Conservation (phyloP, 2,329 filamentous ascomycete genomes). For the Amphichorda felina region DNA sequence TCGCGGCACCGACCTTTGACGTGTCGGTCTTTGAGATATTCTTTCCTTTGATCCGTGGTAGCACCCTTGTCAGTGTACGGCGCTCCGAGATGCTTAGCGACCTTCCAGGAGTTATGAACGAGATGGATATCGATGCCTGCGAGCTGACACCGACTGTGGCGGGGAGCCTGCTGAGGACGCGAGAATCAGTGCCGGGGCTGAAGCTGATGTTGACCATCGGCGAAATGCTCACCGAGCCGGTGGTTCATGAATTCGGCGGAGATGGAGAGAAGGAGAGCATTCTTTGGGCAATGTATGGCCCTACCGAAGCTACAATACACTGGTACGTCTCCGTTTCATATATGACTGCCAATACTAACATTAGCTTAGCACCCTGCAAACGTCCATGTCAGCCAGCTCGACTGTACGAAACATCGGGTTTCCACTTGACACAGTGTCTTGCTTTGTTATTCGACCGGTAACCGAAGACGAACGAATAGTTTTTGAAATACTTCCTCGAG, state of each 20-base stretch:
- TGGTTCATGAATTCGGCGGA: conserved; percentile 71
- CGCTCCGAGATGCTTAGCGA: conserved; percentile 63
- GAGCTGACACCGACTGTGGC: conserved; percentile 86
- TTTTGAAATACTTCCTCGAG: conserved; percentile 46
- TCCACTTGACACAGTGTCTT: conserved; percentile 71
- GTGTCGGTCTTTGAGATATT: conserved; percentile 94
- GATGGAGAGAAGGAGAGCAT: conserved; percentile 41
- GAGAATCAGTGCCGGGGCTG: conserved; percentile 54
- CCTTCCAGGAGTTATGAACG: conserved; percentile 53
- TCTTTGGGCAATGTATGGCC: conserved; percentile 88
- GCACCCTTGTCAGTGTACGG: conserved; percentile 61
- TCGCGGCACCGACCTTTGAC: conserved; percentile 86
- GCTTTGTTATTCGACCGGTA: conserved; percentile 51
- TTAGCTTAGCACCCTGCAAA: conserved; percentile 51
- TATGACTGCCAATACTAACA: conserved; percentile 4
- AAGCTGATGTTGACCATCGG: conserved; percentile 75
- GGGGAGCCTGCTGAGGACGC: conserved; percentile 59
- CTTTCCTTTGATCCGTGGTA: conserved; percentile 66
- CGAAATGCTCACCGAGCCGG: conserved; percentile 74
- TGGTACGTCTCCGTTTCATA: conserved; percentile 32
- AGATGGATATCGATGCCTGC: conserved; percentile 64
- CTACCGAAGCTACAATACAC: conserved; percentile 85
- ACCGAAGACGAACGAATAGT: conserved; percentile 11
- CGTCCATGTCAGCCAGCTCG: conserved; percentile 42
- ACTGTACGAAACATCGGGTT: conserved; percentile 61